Base-by-base conservation (phyloP, 805 yeast genomes). In the Komagataella populi region DNA sequence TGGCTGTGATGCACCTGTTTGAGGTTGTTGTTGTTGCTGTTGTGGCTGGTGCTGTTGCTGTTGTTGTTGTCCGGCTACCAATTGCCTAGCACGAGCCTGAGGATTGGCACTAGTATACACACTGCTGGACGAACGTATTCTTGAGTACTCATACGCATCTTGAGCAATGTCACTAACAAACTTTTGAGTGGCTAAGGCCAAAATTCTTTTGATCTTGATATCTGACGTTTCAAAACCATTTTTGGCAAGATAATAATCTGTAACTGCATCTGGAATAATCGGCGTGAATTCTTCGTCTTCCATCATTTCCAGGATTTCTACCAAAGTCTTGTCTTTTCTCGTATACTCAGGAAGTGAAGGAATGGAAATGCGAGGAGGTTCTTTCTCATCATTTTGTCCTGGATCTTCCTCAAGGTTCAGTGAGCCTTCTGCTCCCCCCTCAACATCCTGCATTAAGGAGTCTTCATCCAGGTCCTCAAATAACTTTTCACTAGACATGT, bases 201-300 rank as follows among this genome's bases (percentile, higher is more conserved):
- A 71, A 44, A 93, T 70, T 51, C 98, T 73, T 64, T 89, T 90
- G 52, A 86, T 80, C 53, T 89, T 76, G 12, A 79, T 69, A 63
- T 91, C 96, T 45, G 83, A 74, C 23, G 93, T 80, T 53, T 83
- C 84, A 59, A 93, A 82, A 45, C 97, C 97, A 55, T 88, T 84
- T 60, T 84, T 83, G 22, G 87, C 79, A 50, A 91, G 68, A 60
- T 91, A 93, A 63, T 89, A 93, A 62, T 91, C 97, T 0, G 96
- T 86, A 8, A 93, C 97, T 0, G 95, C 90, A 63, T 93, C 98
- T 0, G 99, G 99, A 45, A 93, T 93, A 39, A 91, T 83, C 2
- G 99, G 99, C 3, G 96, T 87, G 63, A 83, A 88, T 53, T 89
- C 96, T 55, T 89, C 95, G 53, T 89, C 96, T 56, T 88, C 96